Conservation (phyloP, 164 flowering plant species). For the Paratinospora sagittata region DNA sequence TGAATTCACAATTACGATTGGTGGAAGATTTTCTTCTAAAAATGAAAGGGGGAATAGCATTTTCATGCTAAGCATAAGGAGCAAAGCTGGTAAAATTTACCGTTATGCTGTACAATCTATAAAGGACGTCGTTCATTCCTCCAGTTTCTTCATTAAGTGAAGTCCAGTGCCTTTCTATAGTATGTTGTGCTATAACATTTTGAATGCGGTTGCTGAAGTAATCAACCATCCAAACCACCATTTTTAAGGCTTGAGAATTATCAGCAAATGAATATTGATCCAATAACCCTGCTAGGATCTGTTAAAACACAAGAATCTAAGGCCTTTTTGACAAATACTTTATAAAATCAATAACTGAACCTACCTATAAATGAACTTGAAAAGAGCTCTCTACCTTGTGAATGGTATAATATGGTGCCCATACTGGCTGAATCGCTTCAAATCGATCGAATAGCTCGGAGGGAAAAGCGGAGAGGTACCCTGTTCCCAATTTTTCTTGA, state of each 20-base stretch:
- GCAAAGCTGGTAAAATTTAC: conserved; percentile 23
- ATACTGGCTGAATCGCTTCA: conserved; percentile 72
- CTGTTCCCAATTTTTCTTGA: conserved; percentile 66
- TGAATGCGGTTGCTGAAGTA: conserved; percentile 81
- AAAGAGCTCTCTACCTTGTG: conserved; percentile 60
- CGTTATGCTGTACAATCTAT: conserved; percentile 58
- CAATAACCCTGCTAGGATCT: conserved; percentile 92
- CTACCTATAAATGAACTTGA: not conserved
- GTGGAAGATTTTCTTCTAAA: too few relatives aligned
- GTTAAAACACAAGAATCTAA: conserved; percentile 14
- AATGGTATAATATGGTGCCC: conserved; percentile 99
- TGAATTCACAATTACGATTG: too few relatives aligned
- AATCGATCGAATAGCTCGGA: conserved; percentile 70
- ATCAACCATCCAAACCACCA: conserved; percentile 73
- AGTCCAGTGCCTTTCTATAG: conserved; percentile 57
- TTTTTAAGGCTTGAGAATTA: conserved; percentile 56
- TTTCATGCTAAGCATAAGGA: not conserved
- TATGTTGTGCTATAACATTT: conserved; percentile 53
- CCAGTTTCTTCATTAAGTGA: conserved; percentile 91
- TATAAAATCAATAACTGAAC: not conserved
- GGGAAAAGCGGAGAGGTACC: conserved; percentile 95
- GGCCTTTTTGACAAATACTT: not conserved
- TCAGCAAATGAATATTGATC: conserved; percentile 72
- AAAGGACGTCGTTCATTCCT: conserved; percentile 97
- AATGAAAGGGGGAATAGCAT: too few relatives aligned